Conservation (phyloP, 352 stramenopile genomes). For the Pseudoperonospora humuli region DNA sequence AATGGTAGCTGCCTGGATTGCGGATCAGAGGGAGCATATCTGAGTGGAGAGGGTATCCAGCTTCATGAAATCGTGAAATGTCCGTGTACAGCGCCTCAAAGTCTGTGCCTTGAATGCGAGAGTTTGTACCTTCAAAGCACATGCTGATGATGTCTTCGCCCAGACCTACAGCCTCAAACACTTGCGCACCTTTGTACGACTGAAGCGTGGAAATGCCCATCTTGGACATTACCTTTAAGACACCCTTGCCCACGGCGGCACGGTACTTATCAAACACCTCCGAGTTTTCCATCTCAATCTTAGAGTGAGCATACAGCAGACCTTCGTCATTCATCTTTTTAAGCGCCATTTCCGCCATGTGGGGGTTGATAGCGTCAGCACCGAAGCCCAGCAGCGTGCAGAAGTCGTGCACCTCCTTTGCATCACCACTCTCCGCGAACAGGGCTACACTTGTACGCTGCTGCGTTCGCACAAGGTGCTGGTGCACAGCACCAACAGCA, state of each 20-base stretch:
- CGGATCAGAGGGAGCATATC: conserved; percentile 82
- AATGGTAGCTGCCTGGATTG: conserved; percentile 95
- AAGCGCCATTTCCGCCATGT: conserved; percentile 93
- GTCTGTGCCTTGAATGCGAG: conserved; percentile 88
- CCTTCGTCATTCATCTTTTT: conserved; percentile 94
- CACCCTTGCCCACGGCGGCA: conserved; percentile 55
- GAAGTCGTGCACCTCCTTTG: conserved; percentile 95
- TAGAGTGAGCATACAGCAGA: conserved; percentile 57
- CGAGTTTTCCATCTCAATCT: conserved; percentile 42
- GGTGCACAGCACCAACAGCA: conserved; percentile 92
- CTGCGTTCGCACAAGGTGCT: conserved; percentile 92
- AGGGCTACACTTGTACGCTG: conserved; percentile 85
- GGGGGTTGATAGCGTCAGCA: conserved; percentile 92
- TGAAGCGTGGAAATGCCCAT: conserved; percentile 95
- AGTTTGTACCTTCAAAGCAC: conserved; percentile 83
- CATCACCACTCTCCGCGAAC: conserved; percentile 92
- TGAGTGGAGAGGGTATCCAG: conserved; percentile 78
- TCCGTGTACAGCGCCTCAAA: conserved; percentile 94
- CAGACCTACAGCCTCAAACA: conserved; percentile 94
- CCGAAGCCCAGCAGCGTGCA: conserved; percentile 91
- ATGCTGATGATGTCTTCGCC: conserved; percentile 88
- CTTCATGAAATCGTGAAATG: conserved; percentile 88
- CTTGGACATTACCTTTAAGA: conserved; percentile 87
- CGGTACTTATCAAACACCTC: conserved; percentile 67
- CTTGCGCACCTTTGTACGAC: conserved; percentile 94